Percentiles rank a stretch among this genome's conserved stretches.
Evolutionary conservation across 306 rosid genomes (phyloP).

Genomic region (Cicer chorassanicum): DNA sequence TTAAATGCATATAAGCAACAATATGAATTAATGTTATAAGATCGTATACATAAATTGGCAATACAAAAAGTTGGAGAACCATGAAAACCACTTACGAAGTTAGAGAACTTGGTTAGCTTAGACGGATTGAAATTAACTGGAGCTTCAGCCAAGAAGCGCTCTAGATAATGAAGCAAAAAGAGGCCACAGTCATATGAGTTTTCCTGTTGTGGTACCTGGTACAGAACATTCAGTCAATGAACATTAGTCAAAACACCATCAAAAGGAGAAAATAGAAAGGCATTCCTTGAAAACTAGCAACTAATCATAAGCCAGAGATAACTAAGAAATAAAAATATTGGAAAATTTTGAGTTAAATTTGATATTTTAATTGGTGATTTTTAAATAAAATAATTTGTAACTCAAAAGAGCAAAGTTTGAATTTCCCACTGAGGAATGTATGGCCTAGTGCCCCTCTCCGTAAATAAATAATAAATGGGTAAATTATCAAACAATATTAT

Average conservation of each 20-base stretch:
- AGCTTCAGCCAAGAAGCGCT: conserved; percentile 71
- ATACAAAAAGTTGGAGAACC: neutral
- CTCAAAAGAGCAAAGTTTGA: too few relatives aligned
- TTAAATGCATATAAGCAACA: conserved; percentile 16
- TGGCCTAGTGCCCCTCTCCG: too few relatives aligned
- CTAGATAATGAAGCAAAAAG: conserved; percentile 71
- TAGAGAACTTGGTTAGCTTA: conserved; percentile 29
- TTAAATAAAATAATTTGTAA: too few relatives aligned
- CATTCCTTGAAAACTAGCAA: neutral
- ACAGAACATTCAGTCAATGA: too few relatives aligned
- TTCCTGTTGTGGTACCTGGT: too few relatives aligned
- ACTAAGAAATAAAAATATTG: too few relatives aligned
- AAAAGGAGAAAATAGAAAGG: neutral
- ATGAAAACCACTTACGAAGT: neutral
- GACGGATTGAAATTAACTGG: conserved; percentile 72
- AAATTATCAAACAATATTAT: too few relatives aligned
- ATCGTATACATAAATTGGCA: neutral
- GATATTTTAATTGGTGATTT: too few relatives aligned
- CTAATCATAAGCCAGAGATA: neutral
- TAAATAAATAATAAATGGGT: too few relatives aligned
- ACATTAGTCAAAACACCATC: conserved; percentile 4
- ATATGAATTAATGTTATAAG: conserved; percentile 20
- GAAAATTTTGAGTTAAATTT: too few relatives aligned
- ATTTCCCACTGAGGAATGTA: too few relatives aligned
- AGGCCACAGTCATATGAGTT: too few relatives aligned